phyloP scores from a whole-genome alignment of 495 filamentous ascomycete genomes.

The Cercophora newfieldiana region DNA sequence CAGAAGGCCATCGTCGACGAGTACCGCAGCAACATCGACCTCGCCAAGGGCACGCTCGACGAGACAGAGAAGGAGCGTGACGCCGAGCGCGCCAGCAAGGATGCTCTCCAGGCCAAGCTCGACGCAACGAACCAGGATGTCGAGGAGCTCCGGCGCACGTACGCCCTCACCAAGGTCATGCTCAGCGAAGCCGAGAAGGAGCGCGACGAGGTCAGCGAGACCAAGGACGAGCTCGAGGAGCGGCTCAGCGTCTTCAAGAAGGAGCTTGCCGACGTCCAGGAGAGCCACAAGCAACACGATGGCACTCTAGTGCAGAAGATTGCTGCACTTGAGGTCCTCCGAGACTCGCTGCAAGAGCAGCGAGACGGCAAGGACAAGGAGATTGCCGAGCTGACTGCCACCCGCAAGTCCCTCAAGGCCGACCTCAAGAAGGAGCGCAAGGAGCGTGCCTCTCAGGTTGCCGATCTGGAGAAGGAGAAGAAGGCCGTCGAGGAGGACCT shows the following conservation, averaged over 20 bases:
- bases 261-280: slow-evolving; percentile 21
- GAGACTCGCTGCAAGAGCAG: slow-evolving; percentile 38
- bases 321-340: slow-evolving; percentile 35
- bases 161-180: slow-evolving; percentile 39
- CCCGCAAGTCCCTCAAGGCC: slow-evolving; percentile 29
- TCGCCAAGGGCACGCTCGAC: slow-evolving; percentile 38
- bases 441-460: slow-evolving; percentile 15
- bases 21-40: slow-evolving; percentile 42
- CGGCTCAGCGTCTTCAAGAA: slow-evolving; percentile 36
- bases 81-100: slow-evolving; percentile 24
- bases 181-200: slow-evolving; percentile 43
- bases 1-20: slow-evolving; percentile 46
- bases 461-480: slow-evolving; percentile 23
- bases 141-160: slow-evolving; percentile 41
- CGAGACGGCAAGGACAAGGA: slow-evolving; percentile 42
- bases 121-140: slow-evolving; percentile 39
- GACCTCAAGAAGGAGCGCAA: slow-evolving; percentile 18
- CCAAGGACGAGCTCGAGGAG: slow-evolving; percentile 33
- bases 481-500: slow-evolving; percentile 27
- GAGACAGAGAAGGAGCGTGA: slow-evolving; percentile 36
- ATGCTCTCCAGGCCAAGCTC: slow-evolving; percentile 32
- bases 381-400: slow-evolving; percentile 31
- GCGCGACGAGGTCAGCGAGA: slow-evolving; percentile 36
- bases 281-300: slow-evolving; percentile 42
- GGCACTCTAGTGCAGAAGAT: slow-evolving; percentile 37